Evolutionary conservation across 2,329 filamentous ascomycete species (phyloP).

Genomic region (Fusarium coffeatum): DNA sequence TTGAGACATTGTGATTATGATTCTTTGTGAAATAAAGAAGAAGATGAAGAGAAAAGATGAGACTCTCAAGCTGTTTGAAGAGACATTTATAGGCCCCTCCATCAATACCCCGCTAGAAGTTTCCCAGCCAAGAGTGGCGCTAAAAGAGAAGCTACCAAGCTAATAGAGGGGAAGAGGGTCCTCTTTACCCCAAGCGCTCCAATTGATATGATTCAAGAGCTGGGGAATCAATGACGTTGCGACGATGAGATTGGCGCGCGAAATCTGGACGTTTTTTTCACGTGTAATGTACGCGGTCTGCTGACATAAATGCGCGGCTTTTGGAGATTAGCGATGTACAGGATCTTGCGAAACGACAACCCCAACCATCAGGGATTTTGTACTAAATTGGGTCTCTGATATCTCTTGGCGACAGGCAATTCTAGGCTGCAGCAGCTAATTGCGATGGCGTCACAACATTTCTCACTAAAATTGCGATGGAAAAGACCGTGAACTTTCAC

Average conservation of each 20-base stretch:
- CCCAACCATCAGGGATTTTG: neutral
- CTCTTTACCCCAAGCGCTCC: conserved; percentile 11
- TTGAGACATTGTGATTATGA: conserved; percentile 2
- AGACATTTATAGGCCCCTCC: conserved; percentile 1
- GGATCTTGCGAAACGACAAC: neutral
- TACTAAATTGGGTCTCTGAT: neutral
- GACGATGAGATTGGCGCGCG: conserved; percentile 1
- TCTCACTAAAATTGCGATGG: rapidly evolving
- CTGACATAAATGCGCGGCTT: neutral
- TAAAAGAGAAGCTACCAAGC: neutral
- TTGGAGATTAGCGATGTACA: neutral
- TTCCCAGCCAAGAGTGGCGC: neutral
- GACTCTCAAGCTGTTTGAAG: neutral
- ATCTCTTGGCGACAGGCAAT: neutral
- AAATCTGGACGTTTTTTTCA: neutral
- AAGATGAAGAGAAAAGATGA: neutral
- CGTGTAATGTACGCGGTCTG: neutral
- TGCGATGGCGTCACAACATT: neutral
- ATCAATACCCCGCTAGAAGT: conserved; percentile 1
- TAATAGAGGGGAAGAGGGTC: neutral
- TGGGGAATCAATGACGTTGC: conserved; percentile 9
- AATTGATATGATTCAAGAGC: conserved; percentile 5
- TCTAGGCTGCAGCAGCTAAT: neutral
- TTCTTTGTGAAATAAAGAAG: neutral
- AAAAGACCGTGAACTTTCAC: neutral